Base-by-base conservation (phyloP, 306 rosid species). In the Vigna trinervia region DNA sequence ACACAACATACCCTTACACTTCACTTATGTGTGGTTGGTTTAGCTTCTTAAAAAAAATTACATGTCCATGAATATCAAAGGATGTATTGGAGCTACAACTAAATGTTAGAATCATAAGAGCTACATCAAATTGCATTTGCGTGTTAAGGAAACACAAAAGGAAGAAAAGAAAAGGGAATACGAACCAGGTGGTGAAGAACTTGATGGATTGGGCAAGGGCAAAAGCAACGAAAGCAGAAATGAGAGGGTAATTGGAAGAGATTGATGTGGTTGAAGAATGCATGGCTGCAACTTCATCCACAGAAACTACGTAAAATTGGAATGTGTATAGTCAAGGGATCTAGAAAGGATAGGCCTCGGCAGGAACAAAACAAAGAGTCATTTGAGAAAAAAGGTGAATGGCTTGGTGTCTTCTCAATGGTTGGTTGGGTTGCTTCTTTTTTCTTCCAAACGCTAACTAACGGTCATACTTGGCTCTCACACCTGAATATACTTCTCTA, bases 171-270 rank as follows among this genome's bases (percentile, higher is more conserved):
- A 15, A 23, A 2, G 30, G 43, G 64, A 73, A 78, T 74, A 90
- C 93, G 70, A 86, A 90, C 96, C 91, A 85, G 79, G 82, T 0
- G 78, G 96, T 85, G 84, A 90, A 84, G 83, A 90, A 52, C 90
- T 90, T 90, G 83, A 60, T 84, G 70, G 80, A 78, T 45, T 90
- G 96, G 45, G 93, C 88, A 28, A 88, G 71, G 39, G 79, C 43
- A 84, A 88, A 88, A 68, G 93, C 89, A 14, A 71, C 28, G 66
- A 88, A n/a, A 46, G 96, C 86, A 34, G 90, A 87, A 81, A 90
- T 52, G 72, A 88, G 91, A 73, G 96, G 89, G 84, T 83, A 90
- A 85, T 88, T 88, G 69, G 79, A 60, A 68, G 82, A 74, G 84
- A 84, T 59, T 38, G 88, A 77, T 9, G 90, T 45, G 12, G 71